These are phyloP conservation scores for Penicillium longicatenatum DNA, from an alignment of 495 filamentous ascomycete genomes.

Conservation along the genomic window DNA sequence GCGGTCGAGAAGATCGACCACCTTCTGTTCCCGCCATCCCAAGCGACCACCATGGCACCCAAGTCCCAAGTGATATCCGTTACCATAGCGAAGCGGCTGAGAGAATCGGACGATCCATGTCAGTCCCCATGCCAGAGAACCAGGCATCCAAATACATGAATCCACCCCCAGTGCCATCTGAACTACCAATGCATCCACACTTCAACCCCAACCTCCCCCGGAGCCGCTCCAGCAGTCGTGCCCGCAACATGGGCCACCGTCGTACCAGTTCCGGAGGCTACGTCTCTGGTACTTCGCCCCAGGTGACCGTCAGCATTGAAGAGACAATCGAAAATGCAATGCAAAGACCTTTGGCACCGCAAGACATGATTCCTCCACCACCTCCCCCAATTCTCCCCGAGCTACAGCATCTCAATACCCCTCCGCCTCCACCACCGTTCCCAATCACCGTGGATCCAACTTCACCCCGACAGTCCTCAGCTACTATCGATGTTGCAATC, in stretches of 20 bases:
- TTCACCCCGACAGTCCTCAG: slow-evolving; percentile 50
- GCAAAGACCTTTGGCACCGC: slow-evolving; percentile 40
- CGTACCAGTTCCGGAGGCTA: slow-evolving; percentile 35
- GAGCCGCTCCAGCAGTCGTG: slow-evolving; percentile 48
- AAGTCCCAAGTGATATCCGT: slow-evolving; percentile 60
- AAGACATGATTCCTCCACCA: slow-evolving; percentile 65
- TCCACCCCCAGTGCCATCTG: slow-evolving; percentile 39
- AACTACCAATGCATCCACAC: slow-evolving; percentile 57
- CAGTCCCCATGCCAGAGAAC: slow-evolving; percentile 67
- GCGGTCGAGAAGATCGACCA: slow-evolving; percentile 55
- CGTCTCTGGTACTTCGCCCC: slow-evolving; percentile 33
- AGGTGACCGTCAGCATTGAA: slow-evolving; percentile 61
- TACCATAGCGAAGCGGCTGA: slow-evolving; percentile 61
- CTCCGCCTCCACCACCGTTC: slow-evolving; percentile 58
- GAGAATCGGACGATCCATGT: slow-evolving; percentile 65
- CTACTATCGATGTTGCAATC: slow-evolving; percentile 74
- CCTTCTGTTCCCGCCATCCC: slow-evolving; percentile 70
- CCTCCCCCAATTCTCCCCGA: slow-evolving; percentile 70
- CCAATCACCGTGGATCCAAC: slow-evolving; percentile 23
- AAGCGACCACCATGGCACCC: slow-evolving; percentile 35
- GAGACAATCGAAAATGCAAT: slow-evolving; percentile 57
- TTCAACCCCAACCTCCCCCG: slow-evolving; percentile 56
- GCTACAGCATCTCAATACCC: slow-evolving; percentile 79
- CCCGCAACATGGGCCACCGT: slow-evolving; percentile 40
- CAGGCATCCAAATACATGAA: slow-evolving; percentile 32